Evolutionary conservation across 73 alveolate species (phyloP).

Genomic region (Symbiodinium natans): DNA sequence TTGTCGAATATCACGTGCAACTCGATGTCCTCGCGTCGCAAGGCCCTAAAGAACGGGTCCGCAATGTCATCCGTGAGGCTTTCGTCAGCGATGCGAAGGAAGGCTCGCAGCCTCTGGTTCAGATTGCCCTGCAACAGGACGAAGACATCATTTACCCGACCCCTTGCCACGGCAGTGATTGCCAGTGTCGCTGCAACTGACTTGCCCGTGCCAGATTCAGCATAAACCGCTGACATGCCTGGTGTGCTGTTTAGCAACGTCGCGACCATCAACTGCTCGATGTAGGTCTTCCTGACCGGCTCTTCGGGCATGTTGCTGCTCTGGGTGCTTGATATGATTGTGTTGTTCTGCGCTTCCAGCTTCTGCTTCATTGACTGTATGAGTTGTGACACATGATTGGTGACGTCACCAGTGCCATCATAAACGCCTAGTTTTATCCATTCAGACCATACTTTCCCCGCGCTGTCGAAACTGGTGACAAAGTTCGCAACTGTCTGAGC

Average conservation of each 20-base stretch:
- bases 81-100: neutral
- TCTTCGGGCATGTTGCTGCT: neutral
- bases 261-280: neutral
- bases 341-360: neutral
- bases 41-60: neutral
- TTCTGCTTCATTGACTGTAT: neutral
- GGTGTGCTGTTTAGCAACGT: neutral
- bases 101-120: neutral
- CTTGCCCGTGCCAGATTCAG: neutral
- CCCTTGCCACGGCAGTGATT: neutral
- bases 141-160: neutral
- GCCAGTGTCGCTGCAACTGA: neutral
- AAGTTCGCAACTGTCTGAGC: neutral
- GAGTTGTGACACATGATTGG: neutral
- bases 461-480: neutral
- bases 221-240: neutral
- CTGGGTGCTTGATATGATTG: neutral
- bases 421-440: neutral
- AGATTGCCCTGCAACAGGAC: constrained; percentile 1
- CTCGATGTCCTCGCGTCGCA: neutral
- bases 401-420: neutral
- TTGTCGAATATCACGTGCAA: neutral
- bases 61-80: neutral
- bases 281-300: neutral
- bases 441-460: neutral